Conservation (phyloP, 805 yeast species). For the Teunomyces atbi region DNA sequence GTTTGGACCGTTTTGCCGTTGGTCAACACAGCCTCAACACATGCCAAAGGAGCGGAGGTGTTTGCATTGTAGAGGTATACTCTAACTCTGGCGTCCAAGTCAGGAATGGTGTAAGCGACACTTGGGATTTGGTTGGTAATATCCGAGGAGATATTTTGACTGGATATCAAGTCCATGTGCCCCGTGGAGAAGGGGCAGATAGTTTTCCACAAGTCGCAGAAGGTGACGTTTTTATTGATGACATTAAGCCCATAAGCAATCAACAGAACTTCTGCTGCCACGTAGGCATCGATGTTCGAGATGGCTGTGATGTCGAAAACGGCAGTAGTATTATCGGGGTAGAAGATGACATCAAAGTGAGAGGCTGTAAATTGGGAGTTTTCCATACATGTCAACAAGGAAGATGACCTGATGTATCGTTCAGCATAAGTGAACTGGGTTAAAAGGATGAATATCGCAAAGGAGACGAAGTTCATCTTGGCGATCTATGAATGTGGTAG, state of each 20-base stretch:
- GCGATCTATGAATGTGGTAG: not conserved
- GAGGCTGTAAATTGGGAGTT: conserved; percentile 85
- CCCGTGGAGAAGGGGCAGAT: conserved; percentile 86
- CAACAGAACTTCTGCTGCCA: conserved; percentile 62
- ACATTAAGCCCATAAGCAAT: conserved; percentile 80
- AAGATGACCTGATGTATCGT: conserved; percentile 48
- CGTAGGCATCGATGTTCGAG: conserved; percentile 67
- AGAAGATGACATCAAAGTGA: conserved; percentile 71
- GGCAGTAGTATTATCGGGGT: conserved; percentile 62
- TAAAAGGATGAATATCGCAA: not conserved
- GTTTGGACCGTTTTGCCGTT: conserved; percentile 96
- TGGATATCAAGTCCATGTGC: conserved; percentile 67
- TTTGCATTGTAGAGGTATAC: conserved; percentile 54
- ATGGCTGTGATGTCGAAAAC: conserved; percentile 71
- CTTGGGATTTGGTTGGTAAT: conserved; percentile 63
- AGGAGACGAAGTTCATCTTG: conserved; percentile 2
- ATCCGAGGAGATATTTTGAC: conserved; percentile 41
- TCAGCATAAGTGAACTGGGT: conserved; percentile 16
- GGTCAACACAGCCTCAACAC: conserved; percentile 82
- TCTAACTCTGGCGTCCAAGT: conserved; percentile 86
- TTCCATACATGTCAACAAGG: conserved; percentile 89
- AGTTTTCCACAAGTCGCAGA: conserved; percentile 58
- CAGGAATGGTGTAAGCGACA: conserved; percentile 88
- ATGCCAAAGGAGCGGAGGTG: conserved; percentile 62
- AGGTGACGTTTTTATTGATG: conserved; percentile 50